A percentile compares a stretch with the other conserved stretches of the same genome.
phyloP scores from a whole-genome alignment of 768 basidiomycete genomes.

The Roridomyces roridus region DNA sequence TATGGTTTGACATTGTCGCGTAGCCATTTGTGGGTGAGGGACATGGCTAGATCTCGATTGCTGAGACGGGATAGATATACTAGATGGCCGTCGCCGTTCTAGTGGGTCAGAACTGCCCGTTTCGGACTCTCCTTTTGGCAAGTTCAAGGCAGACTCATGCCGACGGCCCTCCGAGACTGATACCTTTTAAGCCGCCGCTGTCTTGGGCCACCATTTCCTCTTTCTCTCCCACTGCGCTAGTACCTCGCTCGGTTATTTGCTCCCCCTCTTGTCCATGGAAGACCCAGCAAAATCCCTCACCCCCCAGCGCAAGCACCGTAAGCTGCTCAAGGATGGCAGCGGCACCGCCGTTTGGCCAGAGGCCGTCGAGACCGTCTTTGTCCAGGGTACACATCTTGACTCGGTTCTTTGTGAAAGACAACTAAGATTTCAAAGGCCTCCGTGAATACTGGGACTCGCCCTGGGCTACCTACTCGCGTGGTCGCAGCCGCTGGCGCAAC shows the following conservation, averaged over 20 bases:
- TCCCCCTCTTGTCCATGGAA: conserved; percentile 32
- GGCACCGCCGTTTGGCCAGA: conserved; percentile 88
- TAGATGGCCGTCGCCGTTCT: too few relatives aligned
- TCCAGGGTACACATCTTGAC: conserved; percentile 57
- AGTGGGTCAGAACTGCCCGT: too few relatives aligned
- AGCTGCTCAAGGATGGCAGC: conserved; percentile 79
- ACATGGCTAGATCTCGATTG: conserved; percentile 24
- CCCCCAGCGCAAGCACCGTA: conserved; percentile 82
- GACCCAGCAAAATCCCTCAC: conserved; percentile 54
- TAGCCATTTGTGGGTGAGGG: conserved; percentile 68
- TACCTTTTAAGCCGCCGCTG: neutral
- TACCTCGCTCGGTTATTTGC: conserved; percentile 29
- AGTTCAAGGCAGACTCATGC: too few relatives aligned
- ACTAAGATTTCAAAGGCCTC: conserved; percentile 53
- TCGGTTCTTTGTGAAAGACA: neutral
- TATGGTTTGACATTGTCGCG: conserved; percentile 68
- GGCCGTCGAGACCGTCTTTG: conserved; percentile 76
- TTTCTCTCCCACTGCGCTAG: neutral
- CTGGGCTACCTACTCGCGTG: conserved; percentile 74
- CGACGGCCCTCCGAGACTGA: too few relatives aligned
- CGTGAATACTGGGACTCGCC: conserved; percentile 82
- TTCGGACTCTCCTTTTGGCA: too few relatives aligned
- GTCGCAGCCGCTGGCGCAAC: conserved; percentile 83
- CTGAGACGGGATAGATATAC: neutral
- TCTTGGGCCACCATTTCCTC: neutral